Evolutionary conservation across 352 stramenopile genomes (phyloP).

Genomic region (Globisporangium polare): DNA sequence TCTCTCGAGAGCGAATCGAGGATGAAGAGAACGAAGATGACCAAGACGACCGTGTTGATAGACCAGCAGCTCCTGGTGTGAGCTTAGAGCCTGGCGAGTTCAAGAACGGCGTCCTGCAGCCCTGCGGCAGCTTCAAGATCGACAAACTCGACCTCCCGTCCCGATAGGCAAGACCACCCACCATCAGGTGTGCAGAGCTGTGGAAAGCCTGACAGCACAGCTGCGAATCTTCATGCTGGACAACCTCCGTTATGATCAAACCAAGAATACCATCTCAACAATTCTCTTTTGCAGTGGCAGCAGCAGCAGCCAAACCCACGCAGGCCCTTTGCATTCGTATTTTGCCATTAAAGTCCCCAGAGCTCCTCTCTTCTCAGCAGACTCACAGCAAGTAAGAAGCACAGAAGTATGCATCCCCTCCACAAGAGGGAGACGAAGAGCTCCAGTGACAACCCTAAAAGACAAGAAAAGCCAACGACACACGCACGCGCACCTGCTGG

Average conservation of each 20-base stretch:
- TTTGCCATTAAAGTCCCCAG: not conserved
- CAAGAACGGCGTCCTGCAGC: constrained; percentile 34
- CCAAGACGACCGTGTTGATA: not conserved
- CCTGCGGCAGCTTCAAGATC: constrained; percentile 44
- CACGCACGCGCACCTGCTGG: not conserved
- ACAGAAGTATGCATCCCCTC: not conserved
- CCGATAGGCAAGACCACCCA: not conserved
- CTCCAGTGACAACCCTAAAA: not conserved
- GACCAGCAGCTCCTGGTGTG: not conserved
- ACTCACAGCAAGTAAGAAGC: not conserved
- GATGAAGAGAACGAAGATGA: constrained; percentile 22
- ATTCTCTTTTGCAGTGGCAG: not conserved
- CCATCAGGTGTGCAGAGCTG: too few species aligned
- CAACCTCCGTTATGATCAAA: not conserved
- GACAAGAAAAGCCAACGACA: not conserved
- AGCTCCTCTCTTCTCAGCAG: not conserved
- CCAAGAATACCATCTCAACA: not conserved
- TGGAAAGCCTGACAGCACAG: too few species aligned
- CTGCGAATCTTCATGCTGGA: not conserved
- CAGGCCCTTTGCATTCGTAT: not conserved
- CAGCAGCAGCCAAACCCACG: not conserved
- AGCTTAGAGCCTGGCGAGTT: constrained; percentile 40
- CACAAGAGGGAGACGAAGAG: not conserved
- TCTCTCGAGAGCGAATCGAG: constrained; percentile 24
- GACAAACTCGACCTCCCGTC: constrained; percentile 30